phyloP scores from a whole-genome alignment of 768 basidiomycete genomes.

The Leccinum truebloodii region DNA sequence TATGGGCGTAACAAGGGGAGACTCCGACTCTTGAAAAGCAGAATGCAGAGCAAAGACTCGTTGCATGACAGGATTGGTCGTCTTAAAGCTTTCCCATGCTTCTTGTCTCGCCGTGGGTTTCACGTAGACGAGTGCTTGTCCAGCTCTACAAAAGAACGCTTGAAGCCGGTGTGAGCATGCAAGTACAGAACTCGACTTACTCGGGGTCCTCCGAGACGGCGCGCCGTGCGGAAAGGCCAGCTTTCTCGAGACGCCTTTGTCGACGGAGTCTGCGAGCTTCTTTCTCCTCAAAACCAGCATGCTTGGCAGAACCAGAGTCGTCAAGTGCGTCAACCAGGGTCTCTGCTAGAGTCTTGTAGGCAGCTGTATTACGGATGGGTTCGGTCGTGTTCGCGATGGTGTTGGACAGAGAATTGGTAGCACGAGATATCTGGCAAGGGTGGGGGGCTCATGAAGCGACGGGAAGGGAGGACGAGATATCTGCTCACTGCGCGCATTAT shows the following conservation, averaged over 20 bases:
- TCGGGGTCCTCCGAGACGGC: constrained; percentile 75
- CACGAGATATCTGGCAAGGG: constrained; percentile 68
- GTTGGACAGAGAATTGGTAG: constrained; percentile 81
- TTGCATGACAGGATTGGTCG: constrained; percentile 75
- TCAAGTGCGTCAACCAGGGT: constrained; percentile 91
- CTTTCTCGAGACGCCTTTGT: constrained; percentile 79
- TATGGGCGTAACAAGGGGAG: constrained; percentile 78
- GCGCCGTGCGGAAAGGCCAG: constrained; percentile 58
- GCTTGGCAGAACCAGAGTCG: constrained; percentile 89
- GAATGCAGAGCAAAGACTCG: constrained; percentile 58
- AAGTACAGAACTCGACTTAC: constrained; percentile 46
- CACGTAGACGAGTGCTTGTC: constrained; percentile 80
- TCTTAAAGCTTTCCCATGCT: constrained; percentile 78
- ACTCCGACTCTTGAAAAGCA: constrained; percentile 90
- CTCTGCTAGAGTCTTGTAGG: constrained; percentile 90
- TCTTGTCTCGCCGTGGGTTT: constrained; percentile 79
- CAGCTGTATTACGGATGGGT: constrained; percentile 94
- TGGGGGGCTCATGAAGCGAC: neutral
- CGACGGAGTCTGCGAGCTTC: constrained; percentile 83
- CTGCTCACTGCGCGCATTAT: constrained; percentile 79
- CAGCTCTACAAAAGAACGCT: constrained; percentile 60
- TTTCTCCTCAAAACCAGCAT: constrained; percentile 95
- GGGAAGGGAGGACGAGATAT: neutral
- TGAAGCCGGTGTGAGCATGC: neutral
- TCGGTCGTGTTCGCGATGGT: constrained; percentile 90